phyloP scores from a whole-genome alignment of 345 rosid genomes.

The Ceriops zippeliana region DNA sequence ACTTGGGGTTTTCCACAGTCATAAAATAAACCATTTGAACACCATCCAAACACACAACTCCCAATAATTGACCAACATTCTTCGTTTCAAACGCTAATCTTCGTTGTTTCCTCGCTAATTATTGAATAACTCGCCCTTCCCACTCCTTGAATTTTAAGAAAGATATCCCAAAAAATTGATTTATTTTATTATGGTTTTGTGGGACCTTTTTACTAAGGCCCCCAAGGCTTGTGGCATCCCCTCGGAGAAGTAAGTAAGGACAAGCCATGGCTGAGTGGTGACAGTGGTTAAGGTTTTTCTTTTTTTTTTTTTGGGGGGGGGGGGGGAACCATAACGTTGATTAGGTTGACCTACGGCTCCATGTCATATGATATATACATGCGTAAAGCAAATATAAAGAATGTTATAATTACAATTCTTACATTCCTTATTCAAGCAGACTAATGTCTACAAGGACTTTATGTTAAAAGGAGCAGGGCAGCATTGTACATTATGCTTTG shows the following conservation, averaged over 20 bases:
- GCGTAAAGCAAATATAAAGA: too few relatives aligned
- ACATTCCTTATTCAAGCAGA: neutral
- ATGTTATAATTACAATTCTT: neutral
- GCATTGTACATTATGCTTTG: slow-evolving; percentile 10
- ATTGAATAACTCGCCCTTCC: slow-evolving; percentile 20
- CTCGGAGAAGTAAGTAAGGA: slow-evolving; percentile 14
- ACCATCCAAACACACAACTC: neutral
- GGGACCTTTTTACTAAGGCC: slow-evolving; percentile 8
- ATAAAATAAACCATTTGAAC: neutral
- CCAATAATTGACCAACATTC: slow-evolving; percentile 21
- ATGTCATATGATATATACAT: too few relatives aligned
- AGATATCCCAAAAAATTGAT: neutral
- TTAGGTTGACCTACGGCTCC: too few relatives aligned
- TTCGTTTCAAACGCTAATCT: slow-evolving; percentile 17
- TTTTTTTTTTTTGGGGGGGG: too few relatives aligned
- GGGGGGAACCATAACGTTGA: too few relatives aligned
- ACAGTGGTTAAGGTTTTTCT: too few relatives aligned
- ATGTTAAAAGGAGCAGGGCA: slow-evolving; percentile 1
- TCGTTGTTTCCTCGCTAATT: slow-evolving; percentile 18
- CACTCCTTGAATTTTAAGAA: neutral
- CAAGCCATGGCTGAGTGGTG: neutral
- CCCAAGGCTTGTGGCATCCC: slow-evolving; percentile 15
- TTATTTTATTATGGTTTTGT: slow-evolving; percentile 3
- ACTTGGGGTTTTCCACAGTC: neutral
- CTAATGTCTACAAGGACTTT: neutral